Percentiles rank a stretch among this genome's conserved stretches.
These are phyloP conservation scores for Xerocomellus dryophilus DNA, from an alignment of 768 basidiomycete genomes.

Conservation along the genomic window DNA sequence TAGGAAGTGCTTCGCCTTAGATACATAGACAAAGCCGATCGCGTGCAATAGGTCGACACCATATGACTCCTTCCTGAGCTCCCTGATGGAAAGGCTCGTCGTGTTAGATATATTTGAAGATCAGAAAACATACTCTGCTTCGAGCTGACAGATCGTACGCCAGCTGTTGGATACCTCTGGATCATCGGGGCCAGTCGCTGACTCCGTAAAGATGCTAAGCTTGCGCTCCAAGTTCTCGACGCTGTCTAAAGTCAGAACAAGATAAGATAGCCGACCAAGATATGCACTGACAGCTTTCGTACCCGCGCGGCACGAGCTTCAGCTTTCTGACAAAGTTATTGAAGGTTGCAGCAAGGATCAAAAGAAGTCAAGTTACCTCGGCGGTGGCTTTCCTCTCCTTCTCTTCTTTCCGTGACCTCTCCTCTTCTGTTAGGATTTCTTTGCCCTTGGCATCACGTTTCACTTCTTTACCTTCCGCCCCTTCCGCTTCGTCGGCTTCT, in stretches of 20 bases:
- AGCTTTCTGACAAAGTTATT: conserved; percentile 56
- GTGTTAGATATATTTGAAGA: neutral
- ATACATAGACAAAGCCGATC: conserved; percentile 80
- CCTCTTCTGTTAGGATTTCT: conserved; percentile 61
- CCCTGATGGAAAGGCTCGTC: conserved; percentile 41
- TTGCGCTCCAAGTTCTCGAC: conserved; percentile 78
- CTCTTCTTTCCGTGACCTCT: conserved; percentile 71
- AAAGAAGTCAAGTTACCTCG: conserved; percentile 48
- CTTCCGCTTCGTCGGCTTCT: conserved; percentile 74
- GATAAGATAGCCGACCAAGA: neutral
- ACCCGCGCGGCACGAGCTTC: conserved; percentile 75
- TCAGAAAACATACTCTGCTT: conserved; percentile 65
- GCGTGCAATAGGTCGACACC: conserved; percentile 83
- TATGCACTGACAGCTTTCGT: conserved; percentile 47
- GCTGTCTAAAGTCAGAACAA: conserved; percentile 13
- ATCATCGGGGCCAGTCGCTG: conserved; percentile 67
- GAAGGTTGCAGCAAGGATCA: neutral
- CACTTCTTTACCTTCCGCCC: conserved; percentile 38
- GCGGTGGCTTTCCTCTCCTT: conserved; percentile 61
- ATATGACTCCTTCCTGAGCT: conserved; percentile 82
- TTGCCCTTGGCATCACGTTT: conserved; percentile 51
- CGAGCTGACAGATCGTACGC: conserved; percentile 72
- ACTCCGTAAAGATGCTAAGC: conserved; percentile 84
- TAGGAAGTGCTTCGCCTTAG: conserved; percentile 80
- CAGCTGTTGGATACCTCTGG: conserved; percentile 68